phyloP scores from a whole-genome alignment of 108 stramenopile species.

The Cylindrotheca fusiformis region DNA sequence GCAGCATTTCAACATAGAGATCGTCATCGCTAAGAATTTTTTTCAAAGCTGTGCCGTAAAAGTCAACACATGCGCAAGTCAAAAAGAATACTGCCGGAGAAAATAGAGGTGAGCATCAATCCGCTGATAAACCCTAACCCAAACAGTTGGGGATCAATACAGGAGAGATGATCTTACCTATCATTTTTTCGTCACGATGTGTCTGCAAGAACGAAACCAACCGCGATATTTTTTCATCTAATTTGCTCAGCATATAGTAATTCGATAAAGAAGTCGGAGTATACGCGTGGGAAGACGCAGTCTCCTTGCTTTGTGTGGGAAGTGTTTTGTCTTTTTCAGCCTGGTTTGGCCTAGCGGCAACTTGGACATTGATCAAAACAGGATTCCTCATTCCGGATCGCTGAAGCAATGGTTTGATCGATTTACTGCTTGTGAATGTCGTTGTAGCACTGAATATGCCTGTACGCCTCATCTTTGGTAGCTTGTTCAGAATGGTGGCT shows the following conservation, averaged over 20 bases:
- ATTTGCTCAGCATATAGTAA: conserved; percentile 76
- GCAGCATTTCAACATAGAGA: conserved; percentile 74
- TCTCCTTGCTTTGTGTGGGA: conserved; percentile 4
- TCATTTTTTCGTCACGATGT: conserved; percentile 81
- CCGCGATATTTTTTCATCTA: conserved; percentile 84
- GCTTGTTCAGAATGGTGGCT: conserved; percentile 66
- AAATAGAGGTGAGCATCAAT: no score
- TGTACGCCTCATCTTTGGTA: conserved; percentile 96
- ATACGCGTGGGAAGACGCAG: conserved; percentile 40
- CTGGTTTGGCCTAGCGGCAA: conserved; percentile 27
- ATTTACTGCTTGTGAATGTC: conserved; percentile 59
- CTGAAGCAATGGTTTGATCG: conserved; percentile 76
- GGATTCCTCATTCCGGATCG: conserved; percentile 97
- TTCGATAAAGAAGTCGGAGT: conserved; percentile 91
- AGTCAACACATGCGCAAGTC: conserved; percentile 97
- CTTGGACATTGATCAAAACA: conserved; percentile 87
- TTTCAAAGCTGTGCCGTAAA: conserved; percentile 75
- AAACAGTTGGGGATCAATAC: no score
- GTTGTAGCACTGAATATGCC: conserved; percentile 97
- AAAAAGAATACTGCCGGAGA: conserved; percentile 78
- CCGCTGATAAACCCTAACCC: no score
- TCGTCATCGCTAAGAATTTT: conserved; percentile 30
- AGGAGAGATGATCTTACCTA: conserved; percentile 23
- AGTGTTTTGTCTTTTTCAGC: neutral
- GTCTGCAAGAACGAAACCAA: conserved; percentile 77